phyloP scores from a whole-genome alignment of 1,284 basidiomycete species.

The Cryptococcus wingfieldii region DNA sequence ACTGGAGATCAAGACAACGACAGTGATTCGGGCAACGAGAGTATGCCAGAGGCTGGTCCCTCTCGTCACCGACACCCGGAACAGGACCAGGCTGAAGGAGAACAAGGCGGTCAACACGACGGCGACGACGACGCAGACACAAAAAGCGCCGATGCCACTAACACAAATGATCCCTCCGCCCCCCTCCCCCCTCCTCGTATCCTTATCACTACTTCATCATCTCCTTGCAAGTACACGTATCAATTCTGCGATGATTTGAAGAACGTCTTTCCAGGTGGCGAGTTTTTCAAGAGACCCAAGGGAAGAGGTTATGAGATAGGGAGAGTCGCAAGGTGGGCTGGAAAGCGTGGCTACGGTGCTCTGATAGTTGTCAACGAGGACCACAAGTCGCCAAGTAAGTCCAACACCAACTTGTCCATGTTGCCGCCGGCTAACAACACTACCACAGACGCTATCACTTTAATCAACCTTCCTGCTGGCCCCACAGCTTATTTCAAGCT shows the following conservation, averaged over 20 bases:
- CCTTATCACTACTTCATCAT: conserved; percentile 84
- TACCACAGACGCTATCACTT: conserved; percentile 75
- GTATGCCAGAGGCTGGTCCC: conserved; percentile 36
- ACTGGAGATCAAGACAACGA: conserved; percentile 54
- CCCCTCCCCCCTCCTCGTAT: conserved; percentile 64
- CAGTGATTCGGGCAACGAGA: conserved; percentile 43
- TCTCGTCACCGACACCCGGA: conserved; percentile 10
- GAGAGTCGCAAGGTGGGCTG: conserved; percentile 89
- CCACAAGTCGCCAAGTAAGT: conserved; percentile 81
- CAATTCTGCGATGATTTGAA: conserved; percentile 88
- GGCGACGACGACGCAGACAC: conserved; percentile 55
- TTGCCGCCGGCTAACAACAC: background rate
- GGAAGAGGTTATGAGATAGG: conserved; percentile 92
- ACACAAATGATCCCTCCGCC: background rate
- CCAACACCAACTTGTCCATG: background rate
- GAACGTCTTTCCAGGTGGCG: conserved; percentile 88
- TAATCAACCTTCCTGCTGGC: conserved; percentile 84
- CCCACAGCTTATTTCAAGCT: conserved; percentile 97
- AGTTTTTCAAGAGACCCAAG: conserved; percentile 84
- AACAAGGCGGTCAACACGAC: conserved; percentile 62
- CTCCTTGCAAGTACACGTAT: conserved; percentile 75
- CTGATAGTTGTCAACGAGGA: conserved; percentile 93
- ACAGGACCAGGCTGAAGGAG: conserved; percentile 15
- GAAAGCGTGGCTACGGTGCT: conserved; percentile 74
- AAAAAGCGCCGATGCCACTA: conserved; percentile 15